Evolutionary conservation across 495 filamentous ascomycete genomes (phyloP), one percentile per base, ranked within the genome.

Genomic region (Neurospora sp.): DNA sequence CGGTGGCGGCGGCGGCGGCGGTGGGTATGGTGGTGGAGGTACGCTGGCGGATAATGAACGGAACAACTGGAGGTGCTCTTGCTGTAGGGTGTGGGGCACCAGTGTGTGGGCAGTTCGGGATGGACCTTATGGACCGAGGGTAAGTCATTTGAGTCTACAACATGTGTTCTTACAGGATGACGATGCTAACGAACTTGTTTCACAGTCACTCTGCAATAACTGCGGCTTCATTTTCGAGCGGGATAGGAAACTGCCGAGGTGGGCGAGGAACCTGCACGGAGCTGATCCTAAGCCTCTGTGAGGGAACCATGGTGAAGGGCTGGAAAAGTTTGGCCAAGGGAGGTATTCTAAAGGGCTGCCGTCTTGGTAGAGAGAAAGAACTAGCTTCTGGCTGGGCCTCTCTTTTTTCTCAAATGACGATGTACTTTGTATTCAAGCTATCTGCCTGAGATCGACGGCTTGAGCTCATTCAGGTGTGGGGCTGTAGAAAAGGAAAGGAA

Each of bases 61-160:
- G 73, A 84, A 87, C 74, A 90, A 86, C 70, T 99, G 96, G 96
- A 88, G 94, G 59, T 99, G 96, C 84, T 82, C 83, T n/a, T 95
- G 97, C 81, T 99, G 96, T 81, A 86, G 84, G 75, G 90, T 98
- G 8, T 93, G 93, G 88, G 96, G 96, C 39, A 90, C 90, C 40
- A 90, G 93, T 7, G 92, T 97, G 37, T 99, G 96, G 96, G 94
- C 91, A 72, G 95, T 98, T 11, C 84, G 95, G 79, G 96, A 99
- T 79, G 96, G 96, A 31, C 96, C 96, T 20, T 84, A 87, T 75
- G 96, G 95, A 62, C 88, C 90, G 71, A 90, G 93, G 81, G 95
- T 98, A 88, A 86, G 89, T 83, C 37, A 39, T 71, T 46, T 35
- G 2, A 18, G 69, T 72, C 9, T 23, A n/a, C 10, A 3, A 46